These are phyloP conservation scores for Raphidocelis subcapitata DNA, from an alignment of 139 green algal species.

Conservation along the genomic window DNA sequence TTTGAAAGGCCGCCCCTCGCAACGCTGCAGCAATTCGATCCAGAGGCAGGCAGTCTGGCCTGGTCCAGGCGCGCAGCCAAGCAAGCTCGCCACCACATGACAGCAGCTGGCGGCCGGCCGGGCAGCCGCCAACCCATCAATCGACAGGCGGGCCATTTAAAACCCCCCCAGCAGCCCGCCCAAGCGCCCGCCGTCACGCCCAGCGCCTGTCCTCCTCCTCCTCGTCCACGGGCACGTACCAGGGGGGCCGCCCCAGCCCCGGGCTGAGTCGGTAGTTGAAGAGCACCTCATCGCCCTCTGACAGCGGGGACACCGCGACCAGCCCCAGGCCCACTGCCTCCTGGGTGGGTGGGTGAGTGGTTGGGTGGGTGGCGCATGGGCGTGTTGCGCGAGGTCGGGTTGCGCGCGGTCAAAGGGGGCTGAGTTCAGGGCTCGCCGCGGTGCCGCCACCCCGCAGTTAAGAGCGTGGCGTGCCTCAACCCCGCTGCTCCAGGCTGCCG, in stretches of 20 bases:
- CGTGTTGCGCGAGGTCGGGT: neutral
- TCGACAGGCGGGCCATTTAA: too few relatives aligned
- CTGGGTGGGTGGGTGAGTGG: neutral
- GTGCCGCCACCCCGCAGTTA: neutral
- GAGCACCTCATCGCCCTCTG: conserved; percentile 66
- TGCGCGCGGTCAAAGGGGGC: neutral
- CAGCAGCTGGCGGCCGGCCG: too few relatives aligned
- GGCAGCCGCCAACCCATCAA: too few relatives aligned
- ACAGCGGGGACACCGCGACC: conserved; percentile 46
- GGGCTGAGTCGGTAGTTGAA: conserved; percentile 75
- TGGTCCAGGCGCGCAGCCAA: too few relatives aligned
- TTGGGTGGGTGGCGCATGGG: neutral
- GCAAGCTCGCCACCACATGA: too few relatives aligned
- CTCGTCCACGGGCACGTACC: conserved; percentile 67
- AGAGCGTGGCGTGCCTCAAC: neutral
- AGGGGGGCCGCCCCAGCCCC: conserved; percentile 40
- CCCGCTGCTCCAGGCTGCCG: neutral
- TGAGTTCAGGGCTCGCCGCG: neutral
- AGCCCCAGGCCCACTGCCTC: conserved; percentile 48
- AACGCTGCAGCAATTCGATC: too few relatives aligned
- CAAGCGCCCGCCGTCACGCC: too few relatives aligned
- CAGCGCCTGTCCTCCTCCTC: conserved; percentile 64
- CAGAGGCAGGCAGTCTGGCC: too few relatives aligned
- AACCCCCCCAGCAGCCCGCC: too few relatives aligned
- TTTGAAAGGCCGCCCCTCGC: too few relatives aligned